These are phyloP conservation scores for Pelargonium australe DNA, from an alignment of 441 rosid species.

Conservation along the genomic window DNA sequence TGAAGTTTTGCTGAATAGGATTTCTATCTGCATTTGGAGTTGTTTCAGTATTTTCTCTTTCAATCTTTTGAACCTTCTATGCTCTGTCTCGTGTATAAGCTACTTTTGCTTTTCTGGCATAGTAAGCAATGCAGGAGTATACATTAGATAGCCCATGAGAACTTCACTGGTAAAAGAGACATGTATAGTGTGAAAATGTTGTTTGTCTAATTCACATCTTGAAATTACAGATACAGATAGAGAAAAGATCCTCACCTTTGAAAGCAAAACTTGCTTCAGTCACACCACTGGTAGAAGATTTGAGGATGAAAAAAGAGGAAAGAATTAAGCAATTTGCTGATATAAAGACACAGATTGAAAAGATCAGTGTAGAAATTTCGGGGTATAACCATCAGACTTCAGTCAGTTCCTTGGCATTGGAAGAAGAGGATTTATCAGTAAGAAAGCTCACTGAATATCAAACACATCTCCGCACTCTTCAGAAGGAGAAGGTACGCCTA, in stretches of 20 bases:
- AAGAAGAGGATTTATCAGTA: conserved; percentile 73
- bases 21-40: background rate
- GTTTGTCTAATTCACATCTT: conserved; percentile 3
- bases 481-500: conserved; percentile 69
- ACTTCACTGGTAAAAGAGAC: background rate
- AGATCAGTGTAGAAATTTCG: conserved; percentile 75
- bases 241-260: conserved; percentile 52
- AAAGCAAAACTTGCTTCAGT: conserved; percentile 78
- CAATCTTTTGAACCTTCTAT: conserved; percentile 1
- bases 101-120: background rate
- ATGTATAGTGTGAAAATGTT: background rate
- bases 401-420: conserved; percentile 39
- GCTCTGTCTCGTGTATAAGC: background rate
- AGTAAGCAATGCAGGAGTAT: background rate
- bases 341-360: conserved; percentile 68
- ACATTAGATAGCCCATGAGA: background rate
- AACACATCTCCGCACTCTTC: conserved; percentile 70
- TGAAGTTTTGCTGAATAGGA: background rate
- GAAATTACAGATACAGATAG: conserved; percentile 43
- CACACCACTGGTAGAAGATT: conserved; percentile 71
- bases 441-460: conserved; percentile 84
- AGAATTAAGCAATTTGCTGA: conserved; percentile 57
- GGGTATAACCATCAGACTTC: conserved; percentile 45
- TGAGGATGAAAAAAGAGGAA: conserved; percentile 72
- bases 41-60: background rate